A percentile compares a stretch with the other conserved stretches of the same genome.
phyloP scores from a whole-genome alignment of 2,329 filamentous ascomycete genomes.

The Trichophaea hybrida region DNA sequence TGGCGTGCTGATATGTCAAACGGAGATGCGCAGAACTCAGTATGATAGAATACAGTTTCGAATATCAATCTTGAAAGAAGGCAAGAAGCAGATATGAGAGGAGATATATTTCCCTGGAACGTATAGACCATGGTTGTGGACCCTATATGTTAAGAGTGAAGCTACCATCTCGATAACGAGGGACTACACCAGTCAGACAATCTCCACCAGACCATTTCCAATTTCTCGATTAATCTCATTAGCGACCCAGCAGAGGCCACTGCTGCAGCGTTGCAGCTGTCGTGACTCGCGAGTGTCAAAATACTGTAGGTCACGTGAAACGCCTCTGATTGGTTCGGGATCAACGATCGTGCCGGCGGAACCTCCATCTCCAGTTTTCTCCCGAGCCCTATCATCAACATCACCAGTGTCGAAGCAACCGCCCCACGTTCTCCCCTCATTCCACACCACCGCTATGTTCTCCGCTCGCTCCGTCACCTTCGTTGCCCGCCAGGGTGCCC shows the following conservation, averaged over 20 bases:
- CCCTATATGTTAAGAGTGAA: no score
- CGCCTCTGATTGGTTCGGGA: not conserved
- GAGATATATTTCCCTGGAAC: no score
- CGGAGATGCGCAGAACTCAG: not conserved
- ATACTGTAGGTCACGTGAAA: not conserved
- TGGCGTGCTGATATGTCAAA: not conserved
- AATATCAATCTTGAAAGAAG: not conserved
- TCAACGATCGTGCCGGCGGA: not conserved
- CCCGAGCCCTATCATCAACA: constrained; percentile 1
- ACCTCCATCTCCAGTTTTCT: not conserved
- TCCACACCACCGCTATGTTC: constrained; percentile 17
- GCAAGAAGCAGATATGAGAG: no score
- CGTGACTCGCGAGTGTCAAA: no score
- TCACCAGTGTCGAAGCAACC: not conserved
- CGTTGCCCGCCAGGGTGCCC: constrained; percentile 50
- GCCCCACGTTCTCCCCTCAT: constrained; percentile 1
- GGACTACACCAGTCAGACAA: no score
- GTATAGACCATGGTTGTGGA: no score
- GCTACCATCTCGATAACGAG: no score
- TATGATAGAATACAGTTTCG: not conserved
- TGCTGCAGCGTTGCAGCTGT: no score
- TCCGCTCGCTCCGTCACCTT: constrained; percentile 38
- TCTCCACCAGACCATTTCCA: no score
- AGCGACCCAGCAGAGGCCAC: no score
- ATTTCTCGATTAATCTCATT: no score